These are phyloP conservation scores for Russula sp. DNA, from an alignment of 768 basidiomycete species.

Conservation along the genomic window DNA sequence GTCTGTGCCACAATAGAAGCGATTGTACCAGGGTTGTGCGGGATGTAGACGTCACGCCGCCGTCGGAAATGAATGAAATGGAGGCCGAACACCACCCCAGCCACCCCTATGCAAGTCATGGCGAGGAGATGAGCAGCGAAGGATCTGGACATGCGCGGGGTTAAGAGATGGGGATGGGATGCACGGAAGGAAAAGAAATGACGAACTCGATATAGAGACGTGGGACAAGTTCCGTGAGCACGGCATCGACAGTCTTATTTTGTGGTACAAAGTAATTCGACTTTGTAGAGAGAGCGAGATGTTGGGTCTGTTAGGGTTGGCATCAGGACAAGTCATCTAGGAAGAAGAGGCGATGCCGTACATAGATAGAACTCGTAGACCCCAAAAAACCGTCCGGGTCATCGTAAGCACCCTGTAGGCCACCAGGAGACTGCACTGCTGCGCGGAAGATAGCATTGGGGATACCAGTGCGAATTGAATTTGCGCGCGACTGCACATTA, in stretches of 20 bases:
- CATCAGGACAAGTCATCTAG: neutral
- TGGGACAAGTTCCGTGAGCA: constrained; percentile 36
- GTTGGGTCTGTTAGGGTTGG: constrained; percentile 37
- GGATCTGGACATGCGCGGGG: constrained; percentile 32
- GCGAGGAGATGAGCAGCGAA: constrained; percentile 48
- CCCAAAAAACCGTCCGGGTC: constrained; percentile 44
- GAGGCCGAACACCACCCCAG: constrained; percentile 39
- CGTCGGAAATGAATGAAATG: constrained; percentile 36
- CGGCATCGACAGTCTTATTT: constrained; percentile 34
- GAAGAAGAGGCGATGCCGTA: constrained; percentile 21
- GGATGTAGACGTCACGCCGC: constrained; percentile 13
- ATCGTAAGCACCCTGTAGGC: constrained; percentile 41
- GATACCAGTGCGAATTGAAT: constrained; percentile 43
- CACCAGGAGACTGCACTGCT: constrained; percentile 37
- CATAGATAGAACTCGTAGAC: constrained; percentile 45
- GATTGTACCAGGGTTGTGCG: constrained; percentile 16
- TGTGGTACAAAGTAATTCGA: constrained; percentile 48
- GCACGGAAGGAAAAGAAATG: neutral
- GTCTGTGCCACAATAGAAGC: constrained; percentile 12
- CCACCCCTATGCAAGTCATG: constrained; percentile 40
- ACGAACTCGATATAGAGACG: constrained; percentile 56
- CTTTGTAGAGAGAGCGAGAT: constrained; percentile 51
- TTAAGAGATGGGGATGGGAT: neutral
- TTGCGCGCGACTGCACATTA: constrained; percentile 47
- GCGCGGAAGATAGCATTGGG: constrained; percentile 53